Base-by-base conservation (phyloP, 225 moss, liverwort and hornwort species). In the Rhytidiadelphus loreus region DNA sequence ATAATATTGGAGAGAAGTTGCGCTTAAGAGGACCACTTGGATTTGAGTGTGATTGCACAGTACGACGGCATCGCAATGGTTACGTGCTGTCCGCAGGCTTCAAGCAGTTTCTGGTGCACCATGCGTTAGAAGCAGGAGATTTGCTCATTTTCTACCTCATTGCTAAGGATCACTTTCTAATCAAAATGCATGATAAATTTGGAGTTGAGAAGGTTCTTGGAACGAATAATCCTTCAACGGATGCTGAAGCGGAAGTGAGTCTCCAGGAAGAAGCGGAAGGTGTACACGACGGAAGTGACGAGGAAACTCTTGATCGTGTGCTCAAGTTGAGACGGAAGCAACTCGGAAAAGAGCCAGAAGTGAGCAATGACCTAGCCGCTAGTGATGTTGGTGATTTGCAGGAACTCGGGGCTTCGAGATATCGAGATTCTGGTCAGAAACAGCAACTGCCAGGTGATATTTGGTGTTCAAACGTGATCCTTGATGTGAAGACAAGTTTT, bases 71-170 rank as follows among this genome's bases (percentile, higher is more conserved):
- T 77, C 6, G 56, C 30, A 41, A 77, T 19, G 87, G 77, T 77
- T 85, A 70, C 61, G 87, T 77, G 73, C 29, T 87, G 77, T 6
- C 17, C 24, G 33, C 70, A 77, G 77, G 29, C 35, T 89, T 85
- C 85, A 33, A 41, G 44, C 15, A 60, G 70, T 87, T 91, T 58
- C 28, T 89, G 48, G 52, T n/a, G 44, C 87, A 87, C 63, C 89
- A 91, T 72, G 43, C 39, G 33, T 33, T 91, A 17, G 82, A 82
- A 35, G 70, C 77, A 21, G 87, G 89, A 77, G 91, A 91, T 48
- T 13, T 63, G 8, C 89, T 91, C 41, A 69, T 88, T 82, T 91
- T 91, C 22, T 63, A 74, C 28, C 89, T 91, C 63, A 30, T 85
- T 77, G 85, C 57, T 18, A 82, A 85, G 46, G 56, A 82, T 59